Percentiles rank a stretch among this genome's conserved stretches.
phyloP scores from a whole-genome alignment of 345 rosid species.

The Gossypium sturtianum region DNA sequence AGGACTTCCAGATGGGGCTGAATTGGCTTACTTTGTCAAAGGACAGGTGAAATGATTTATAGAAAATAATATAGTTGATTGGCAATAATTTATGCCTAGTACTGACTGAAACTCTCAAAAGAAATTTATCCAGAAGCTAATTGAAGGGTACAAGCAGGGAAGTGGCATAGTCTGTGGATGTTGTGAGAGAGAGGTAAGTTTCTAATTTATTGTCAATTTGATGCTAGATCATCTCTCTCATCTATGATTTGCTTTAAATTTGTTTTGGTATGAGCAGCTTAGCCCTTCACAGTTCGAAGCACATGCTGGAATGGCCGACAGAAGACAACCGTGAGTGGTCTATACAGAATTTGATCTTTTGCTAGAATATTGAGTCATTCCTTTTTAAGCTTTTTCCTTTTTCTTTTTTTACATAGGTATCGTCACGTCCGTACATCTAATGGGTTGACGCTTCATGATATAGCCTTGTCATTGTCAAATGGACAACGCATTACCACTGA shows the following conservation, averaged over 20 bases:
- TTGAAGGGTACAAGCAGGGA: slow-evolving; percentile 81
- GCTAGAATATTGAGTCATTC: slow-evolving; percentile 6
- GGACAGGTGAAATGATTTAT: slow-evolving; percentile 53
- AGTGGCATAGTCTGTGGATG: slow-evolving; percentile 82
- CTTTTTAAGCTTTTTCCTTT: not conserved
- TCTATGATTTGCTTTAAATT: not conserved
- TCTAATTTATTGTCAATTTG: not conserved
- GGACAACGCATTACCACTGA: slow-evolving; percentile 69
- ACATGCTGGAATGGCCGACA: slow-evolving; percentile 99
- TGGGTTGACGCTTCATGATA: slow-evolving; percentile 85
- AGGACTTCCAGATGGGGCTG: slow-evolving; percentile 93
- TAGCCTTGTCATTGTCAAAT: slow-evolving; percentile 76
- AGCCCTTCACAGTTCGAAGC: slow-evolving; percentile 99
- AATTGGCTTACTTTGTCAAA: slow-evolving; percentile 76
- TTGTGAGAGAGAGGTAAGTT: slow-evolving; percentile 69
- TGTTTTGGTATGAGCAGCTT: slow-evolving; percentile 42
- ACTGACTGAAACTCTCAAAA: slow-evolving; percentile 7
- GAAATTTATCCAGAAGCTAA: slow-evolving; percentile 43
- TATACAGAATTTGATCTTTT: slow-evolving; percentile 12
- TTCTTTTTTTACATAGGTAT: slow-evolving; percentile 46
- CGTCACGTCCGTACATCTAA: slow-evolving; percentile 84
- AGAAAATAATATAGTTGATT: slow-evolving; percentile 4
- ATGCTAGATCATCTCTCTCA: slow-evolving; percentile 5
- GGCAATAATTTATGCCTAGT: not conserved
- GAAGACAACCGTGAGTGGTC: slow-evolving; percentile 95